These are phyloP conservation scores for Naganishia albida DNA, from an alignment of 1,284 basidiomycete genomes.

Conservation along the genomic window DNA sequence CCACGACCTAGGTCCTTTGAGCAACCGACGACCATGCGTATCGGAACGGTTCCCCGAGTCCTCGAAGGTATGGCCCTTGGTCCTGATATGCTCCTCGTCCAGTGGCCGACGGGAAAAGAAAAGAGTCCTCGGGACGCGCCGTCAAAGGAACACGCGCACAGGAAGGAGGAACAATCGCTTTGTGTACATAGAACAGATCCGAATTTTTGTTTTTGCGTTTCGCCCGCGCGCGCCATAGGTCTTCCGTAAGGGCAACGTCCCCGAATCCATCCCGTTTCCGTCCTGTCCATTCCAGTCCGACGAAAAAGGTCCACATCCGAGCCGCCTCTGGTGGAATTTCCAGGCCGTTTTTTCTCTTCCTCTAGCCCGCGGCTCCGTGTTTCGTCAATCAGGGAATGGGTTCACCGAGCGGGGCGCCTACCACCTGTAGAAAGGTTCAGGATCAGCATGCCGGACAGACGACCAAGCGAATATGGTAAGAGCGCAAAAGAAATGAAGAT, in stretches of 20 bases:
- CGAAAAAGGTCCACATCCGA: background rate
- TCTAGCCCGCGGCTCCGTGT: background rate
- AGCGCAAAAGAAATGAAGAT: conserved; percentile 1
- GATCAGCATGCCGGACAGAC: background rate
- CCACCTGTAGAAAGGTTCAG: background rate
- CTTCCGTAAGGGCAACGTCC: background rate
- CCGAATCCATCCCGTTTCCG: background rate
- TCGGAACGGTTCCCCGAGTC: too few relatives aligned
- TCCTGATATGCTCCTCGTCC: too few relatives aligned
- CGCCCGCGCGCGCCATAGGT: background rate
- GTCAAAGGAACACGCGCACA: too few relatives aligned
- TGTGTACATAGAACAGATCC: conserved; percentile 19
- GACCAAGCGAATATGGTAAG: background rate
- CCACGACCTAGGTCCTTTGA: too few relatives aligned
- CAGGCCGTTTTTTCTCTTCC: too few relatives aligned
- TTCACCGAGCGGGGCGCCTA: background rate
- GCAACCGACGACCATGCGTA: too few relatives aligned
- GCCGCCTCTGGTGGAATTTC: too few relatives aligned
- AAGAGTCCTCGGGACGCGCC: too few relatives aligned
- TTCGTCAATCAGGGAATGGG: background rate
- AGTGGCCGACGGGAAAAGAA: too few relatives aligned
- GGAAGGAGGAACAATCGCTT: conserved; percentile 5
- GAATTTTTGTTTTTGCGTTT: too few relatives aligned
- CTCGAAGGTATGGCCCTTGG: too few relatives aligned
- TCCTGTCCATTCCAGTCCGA: background rate